Evolutionary conservation across 2,329 filamentous ascomycete genomes (phyloP).

Genomic region (Penicillium sp.): DNA sequence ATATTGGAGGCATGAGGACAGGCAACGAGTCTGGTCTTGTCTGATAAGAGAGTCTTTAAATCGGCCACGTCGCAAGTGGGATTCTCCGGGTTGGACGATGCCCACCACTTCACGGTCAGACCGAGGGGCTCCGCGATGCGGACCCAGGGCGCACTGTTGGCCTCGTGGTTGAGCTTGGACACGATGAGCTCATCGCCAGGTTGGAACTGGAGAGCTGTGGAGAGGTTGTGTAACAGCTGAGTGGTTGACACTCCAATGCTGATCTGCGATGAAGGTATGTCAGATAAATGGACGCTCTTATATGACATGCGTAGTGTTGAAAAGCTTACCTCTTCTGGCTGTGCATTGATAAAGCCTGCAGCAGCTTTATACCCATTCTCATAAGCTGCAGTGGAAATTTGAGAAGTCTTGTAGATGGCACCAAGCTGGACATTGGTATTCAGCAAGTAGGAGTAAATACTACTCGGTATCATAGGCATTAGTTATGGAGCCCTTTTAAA

Average conservation of each 20-base stretch:
- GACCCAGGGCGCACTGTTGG: slow-evolving; percentile 77
- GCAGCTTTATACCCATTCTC: slow-evolving; percentile 66
- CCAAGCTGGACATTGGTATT: slow-evolving; percentile 77
- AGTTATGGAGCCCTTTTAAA: not conserved
- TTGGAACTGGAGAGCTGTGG: slow-evolving; percentile 59
- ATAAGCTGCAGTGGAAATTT: slow-evolving; percentile 66
- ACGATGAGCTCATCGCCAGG: slow-evolving; percentile 71
- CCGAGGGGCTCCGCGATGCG: slow-evolving; percentile 67
- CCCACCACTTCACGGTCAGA: slow-evolving; percentile 74
- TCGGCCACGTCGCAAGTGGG: slow-evolving; percentile 65
- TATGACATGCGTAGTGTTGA: not conserved
- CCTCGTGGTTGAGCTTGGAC: slow-evolving; percentile 76
- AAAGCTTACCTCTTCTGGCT: slow-evolving; percentile 63
- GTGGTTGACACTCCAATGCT: slow-evolving; percentile 73
- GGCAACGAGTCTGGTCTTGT: slow-evolving; percentile 71
- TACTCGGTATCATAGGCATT: slow-evolving; percentile 33
- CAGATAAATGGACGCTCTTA: not conserved
- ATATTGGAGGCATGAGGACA: slow-evolving; percentile 78
- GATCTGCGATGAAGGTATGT: slow-evolving; percentile 21
- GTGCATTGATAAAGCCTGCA: slow-evolving; percentile 73
- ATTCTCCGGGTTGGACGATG: slow-evolving; percentile 56
- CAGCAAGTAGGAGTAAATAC: slow-evolving; percentile 69
- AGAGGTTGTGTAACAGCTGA: slow-evolving; percentile 75
- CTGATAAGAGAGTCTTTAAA: slow-evolving; percentile 64
- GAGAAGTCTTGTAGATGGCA: slow-evolving; percentile 68